Base-by-base conservation (phyloP, 768 basidiomycete species). In the Hortiboletus campestris region DNA sequence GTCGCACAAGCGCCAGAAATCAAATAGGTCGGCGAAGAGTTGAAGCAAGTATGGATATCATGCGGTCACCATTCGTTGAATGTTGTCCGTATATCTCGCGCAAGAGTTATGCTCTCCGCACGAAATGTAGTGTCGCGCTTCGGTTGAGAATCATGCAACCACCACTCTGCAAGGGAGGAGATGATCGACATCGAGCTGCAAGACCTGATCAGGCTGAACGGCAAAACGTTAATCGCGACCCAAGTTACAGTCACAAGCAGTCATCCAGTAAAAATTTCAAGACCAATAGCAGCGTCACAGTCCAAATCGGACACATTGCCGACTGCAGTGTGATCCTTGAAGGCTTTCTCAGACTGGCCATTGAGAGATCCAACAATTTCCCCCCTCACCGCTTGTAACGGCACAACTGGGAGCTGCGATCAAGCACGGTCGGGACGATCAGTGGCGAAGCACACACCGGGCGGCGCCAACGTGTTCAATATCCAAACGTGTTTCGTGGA, bases 401-500 rank as follows among this genome's bases (percentile, higher is more conserved):
- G 28, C 28, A 17, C 34, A n/a, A 19, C 41, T 28, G 12, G 46
- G 36, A 38, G 42, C 25, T 46, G 31, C 17, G 42, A 32, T 42
- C 28, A 29, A 12, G 20, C 32, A 36, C n/a, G 40, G 31, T 16
- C 46, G 13, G 41, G 44, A 44, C 31, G n/a, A 28, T 41, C 34
- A 25, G 29, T 45, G 38, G 34, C 8, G 39, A 46, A 42, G 38
- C 34, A 34, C 19, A 20, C 50, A 25, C 25, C 25, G 20, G 42
- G 16, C 49, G 31, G 25, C 25, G 25, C 25, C 28, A 16, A 25
- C 19, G 7, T 38, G 46, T 20, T 31, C 39, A 25, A 47, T 44
- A 11, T 56, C 38, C 47, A 22, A 51, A 43, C 25, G 46, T 31
- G 50, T 47, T 36, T 43, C 49, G 41, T 50, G 47, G 57, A 41